A percentile compares a stretch with the other conserved stretches of the same genome.
Conservation (phyloP, 2,329 filamentous ascomycete species). For the Fusarium sp. region DNA sequence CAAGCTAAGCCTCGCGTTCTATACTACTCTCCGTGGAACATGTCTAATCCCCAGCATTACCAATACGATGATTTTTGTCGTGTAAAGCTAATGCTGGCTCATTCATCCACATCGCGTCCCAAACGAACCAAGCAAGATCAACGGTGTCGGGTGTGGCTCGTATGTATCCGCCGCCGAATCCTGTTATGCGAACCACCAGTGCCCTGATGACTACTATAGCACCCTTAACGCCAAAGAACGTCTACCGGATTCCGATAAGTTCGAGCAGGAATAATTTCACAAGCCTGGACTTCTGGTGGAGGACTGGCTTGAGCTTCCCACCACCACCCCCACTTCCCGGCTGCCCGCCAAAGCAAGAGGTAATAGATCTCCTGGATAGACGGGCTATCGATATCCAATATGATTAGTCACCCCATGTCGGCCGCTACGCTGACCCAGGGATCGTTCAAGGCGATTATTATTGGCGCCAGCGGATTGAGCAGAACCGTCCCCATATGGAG, state of each 20-base stretch:
- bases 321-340: background rate
- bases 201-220: background rate
- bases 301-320: background rate
- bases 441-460: background rate
- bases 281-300: background rate
- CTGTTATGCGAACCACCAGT: background rate
- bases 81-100: background rate
- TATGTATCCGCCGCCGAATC: background rate
- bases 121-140: background rate
- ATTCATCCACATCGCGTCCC: background rate
- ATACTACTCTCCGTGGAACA: background rate
- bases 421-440: background rate
- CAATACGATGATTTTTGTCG: background rate
- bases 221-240: background rate
- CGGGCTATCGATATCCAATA: background rate
- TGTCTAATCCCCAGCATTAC: background rate
- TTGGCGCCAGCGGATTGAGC: background rate
- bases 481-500: background rate
- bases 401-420: background rate
- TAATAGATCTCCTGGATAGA: background rate
- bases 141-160: background rate
- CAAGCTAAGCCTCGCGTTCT: background rate
- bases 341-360: background rate
- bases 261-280: background rate
- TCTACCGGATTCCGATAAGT: background rate